A percentile compares a stretch with the other conserved stretches of the same genome.
Conservation (phyloP, 1,284 basidiomycete genomes). For the Coniferiporia weirii region DNA sequence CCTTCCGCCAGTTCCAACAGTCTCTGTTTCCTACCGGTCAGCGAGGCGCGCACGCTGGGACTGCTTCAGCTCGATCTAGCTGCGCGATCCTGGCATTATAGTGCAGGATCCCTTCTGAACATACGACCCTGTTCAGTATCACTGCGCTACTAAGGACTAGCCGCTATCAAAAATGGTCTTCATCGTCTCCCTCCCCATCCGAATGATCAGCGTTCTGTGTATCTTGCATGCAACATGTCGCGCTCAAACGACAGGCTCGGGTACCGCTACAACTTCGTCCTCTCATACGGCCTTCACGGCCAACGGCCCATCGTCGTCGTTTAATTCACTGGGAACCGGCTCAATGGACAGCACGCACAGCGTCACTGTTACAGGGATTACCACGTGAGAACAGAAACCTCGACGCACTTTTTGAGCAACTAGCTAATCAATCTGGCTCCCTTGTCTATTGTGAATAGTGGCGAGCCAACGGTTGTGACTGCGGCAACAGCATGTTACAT, state of each 20-base stretch:
- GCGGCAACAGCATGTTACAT: constrained; percentile 11
- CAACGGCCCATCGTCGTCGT: constrained; percentile 10
- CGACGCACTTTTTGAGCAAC: too few species aligned
- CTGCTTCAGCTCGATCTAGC: too few species aligned
- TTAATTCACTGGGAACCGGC: constrained; percentile 7
- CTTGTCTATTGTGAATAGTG: neutral
- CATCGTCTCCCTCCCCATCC: too few species aligned
- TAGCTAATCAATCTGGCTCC: neutral
- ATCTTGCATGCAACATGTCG: neutral
- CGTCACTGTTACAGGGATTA: constrained; percentile 1
- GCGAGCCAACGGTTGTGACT: neutral
- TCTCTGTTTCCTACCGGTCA: too few species aligned
- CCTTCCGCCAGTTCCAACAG: too few species aligned
- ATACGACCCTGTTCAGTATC: too few species aligned
- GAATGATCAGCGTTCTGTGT: neutral
- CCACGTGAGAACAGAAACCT: neutral
- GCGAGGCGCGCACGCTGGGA: too few species aligned
- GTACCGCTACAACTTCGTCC: neutral
- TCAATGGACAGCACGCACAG: neutral
- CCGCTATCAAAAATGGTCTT: too few species aligned
- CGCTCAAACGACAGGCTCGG: neutral
- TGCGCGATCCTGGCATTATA: too few species aligned
- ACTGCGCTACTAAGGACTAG: too few species aligned
- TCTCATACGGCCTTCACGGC: neutral
- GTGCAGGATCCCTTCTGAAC: too few species aligned